Evolutionary conservation across 257 asterid species (phyloP), one percentile per base, ranked within the genome.

Genomic region (Primulina tabacum): DNA sequence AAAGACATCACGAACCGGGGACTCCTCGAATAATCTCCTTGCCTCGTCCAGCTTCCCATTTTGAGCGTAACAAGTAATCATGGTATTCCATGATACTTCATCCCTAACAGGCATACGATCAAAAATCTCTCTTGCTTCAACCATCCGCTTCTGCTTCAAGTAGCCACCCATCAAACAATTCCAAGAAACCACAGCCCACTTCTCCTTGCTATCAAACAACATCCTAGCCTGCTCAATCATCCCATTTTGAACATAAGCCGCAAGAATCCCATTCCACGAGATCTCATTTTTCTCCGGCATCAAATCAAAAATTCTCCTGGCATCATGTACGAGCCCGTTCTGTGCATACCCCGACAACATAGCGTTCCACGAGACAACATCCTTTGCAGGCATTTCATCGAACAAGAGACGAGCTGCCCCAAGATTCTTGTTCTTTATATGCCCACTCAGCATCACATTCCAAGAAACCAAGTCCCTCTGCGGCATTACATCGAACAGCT

Each of bases 161-260:
- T 84, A 93, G 61, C 94, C 97, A 71, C 96, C 95, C 92, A 93
- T 84, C 88, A 93, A 81, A 82, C 97, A 93, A 71, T 93, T 93
- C 98, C 98, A 93, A 52, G 98, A 88, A 78, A 84, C 92, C 83
- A 93, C 79, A 8, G 81, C 68, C 99, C 97, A 93, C 60, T 65
- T 60, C 62, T 75, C 83, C 77, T 87, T 93, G 35, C 84, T 76
- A 79, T 89, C 92, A 81, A 93, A 93, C 84, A 93, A 79, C 68
- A 75, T 76, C 73, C 88, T 81, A 0, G 96, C 98, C 70, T 85
- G 95, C 76, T 90, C 97, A 64, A 90, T 81, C 79, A 74, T 84
- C 72, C 99, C 96, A 72, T 89, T 93, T 68, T 82, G 90, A 65
- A 93, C 90, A 71, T 87, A 93, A 0, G 96, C 90, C 0, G 97